Conservation (phyloP, 371 early-diverging fungal species). For the Lichtheimia ramosa region DNA sequence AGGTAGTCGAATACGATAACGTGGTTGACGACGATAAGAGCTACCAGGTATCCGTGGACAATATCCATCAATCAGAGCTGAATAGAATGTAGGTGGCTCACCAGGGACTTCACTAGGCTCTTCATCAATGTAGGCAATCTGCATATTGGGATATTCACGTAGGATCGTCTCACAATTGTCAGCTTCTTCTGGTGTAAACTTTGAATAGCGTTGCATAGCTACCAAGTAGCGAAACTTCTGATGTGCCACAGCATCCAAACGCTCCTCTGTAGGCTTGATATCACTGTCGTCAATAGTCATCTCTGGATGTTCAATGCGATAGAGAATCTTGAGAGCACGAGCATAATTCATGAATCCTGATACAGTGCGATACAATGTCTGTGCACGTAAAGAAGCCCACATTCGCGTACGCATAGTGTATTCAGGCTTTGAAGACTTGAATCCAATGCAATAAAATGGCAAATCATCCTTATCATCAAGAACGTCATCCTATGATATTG, state of each 20-base stretch:
- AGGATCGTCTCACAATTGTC: slow-evolving; percentile 81
- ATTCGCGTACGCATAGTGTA: slow-evolving; percentile 84
- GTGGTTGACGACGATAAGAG: slow-evolving; percentile 64
- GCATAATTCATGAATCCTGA: slow-evolving; percentile 92
- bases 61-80: slow-evolving; percentile 78
- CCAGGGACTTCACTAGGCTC: slow-evolving; percentile 46
- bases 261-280: slow-evolving; percentile 52
- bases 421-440: slow-evolving; percentile 84
- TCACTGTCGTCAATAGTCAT: slow-evolving; percentile 59
- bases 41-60: slow-evolving; percentile 61
- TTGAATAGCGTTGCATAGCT: slow-evolving; percentile 87
- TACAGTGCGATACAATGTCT: slow-evolving; percentile 87
- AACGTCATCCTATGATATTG: neutral
- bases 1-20: slow-evolving; percentile 79
- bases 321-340: slow-evolving; percentile 79
- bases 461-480: slow-evolving; percentile 69
- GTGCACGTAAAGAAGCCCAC: slow-evolving; percentile 89
- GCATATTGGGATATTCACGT: slow-evolving; percentile 74
- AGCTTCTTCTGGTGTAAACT: slow-evolving; percentile 76
- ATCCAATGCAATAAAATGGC: slow-evolving; percentile 83
- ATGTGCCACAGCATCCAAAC: slow-evolving; percentile 65
- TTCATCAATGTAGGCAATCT: slow-evolving; percentile 85
- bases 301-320: slow-evolving; percentile 84
- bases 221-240: slow-evolving; percentile 86
- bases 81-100: slow-evolving; percentile 62